phyloP scores from a whole-genome alignment of 768 basidiomycete genomes.

The Pleurotus cornucopiae region DNA sequence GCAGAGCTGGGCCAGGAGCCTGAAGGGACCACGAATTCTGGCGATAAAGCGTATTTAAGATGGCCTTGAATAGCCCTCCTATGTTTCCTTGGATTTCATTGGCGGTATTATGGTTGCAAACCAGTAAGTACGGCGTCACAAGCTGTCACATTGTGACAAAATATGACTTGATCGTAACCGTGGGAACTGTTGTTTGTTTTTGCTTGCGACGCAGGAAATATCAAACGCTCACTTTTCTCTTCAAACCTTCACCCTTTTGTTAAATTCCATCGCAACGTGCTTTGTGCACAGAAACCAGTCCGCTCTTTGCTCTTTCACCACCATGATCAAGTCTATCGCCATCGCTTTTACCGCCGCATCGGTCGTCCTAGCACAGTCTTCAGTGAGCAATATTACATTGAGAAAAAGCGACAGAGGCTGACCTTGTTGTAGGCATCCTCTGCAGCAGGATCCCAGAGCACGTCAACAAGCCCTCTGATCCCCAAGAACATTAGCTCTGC shows the following conservation, averaged over 20 bases:
- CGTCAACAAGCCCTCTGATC: conserved; percentile 48
- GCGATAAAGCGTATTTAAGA: no score
- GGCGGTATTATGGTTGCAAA: neutral
- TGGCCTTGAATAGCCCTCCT: no score
- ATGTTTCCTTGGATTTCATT: no score
- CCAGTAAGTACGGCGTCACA: conserved; percentile 1
- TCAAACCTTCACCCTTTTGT: conserved; percentile 14
- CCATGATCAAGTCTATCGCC: conserved; percentile 49
- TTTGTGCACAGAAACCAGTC: conserved; percentile 31
- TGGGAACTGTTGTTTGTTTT: conserved; percentile 3
- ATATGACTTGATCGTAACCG: neutral
- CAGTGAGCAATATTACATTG: conserved; percentile 24
- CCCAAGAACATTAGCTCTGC: conserved; percentile 56
- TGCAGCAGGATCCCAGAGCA: conserved; percentile 18
- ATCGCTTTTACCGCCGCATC: conserved; percentile 48
- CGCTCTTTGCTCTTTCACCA: conserved; percentile 35
- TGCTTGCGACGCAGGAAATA: conserved; percentile 7
- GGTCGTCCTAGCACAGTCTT: conserved; percentile 46
- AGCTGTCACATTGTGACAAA: neutral
- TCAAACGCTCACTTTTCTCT: conserved; percentile 1
- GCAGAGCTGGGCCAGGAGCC: no score
- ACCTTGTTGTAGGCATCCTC: conserved; percentile 16
- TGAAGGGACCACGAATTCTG: no score
- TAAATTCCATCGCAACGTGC: conserved; percentile 14
- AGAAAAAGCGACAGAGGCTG: neutral